Evolutionary conservation across 2,329 filamentous ascomycete species (phyloP).

Genomic region (Pestalotiopsis fici): DNA sequence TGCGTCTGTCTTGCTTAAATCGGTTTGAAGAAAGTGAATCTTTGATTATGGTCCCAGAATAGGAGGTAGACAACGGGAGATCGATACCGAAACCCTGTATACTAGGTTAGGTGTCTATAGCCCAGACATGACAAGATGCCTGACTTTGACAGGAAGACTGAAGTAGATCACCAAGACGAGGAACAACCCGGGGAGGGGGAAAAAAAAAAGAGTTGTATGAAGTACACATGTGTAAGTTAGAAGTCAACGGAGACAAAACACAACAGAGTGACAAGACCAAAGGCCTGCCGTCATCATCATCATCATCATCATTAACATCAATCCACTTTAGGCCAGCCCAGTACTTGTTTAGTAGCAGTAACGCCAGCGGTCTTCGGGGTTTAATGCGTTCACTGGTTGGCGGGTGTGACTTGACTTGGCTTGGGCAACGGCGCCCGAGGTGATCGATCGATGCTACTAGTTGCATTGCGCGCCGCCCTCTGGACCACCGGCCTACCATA

Average conservation of each 20-base stretch:
- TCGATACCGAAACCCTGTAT: background rate
- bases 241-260: no score
- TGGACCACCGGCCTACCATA: background rate
- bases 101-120: background rate
- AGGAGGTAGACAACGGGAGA: background rate
- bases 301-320: background rate
- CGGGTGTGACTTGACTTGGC: background rate
- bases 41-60: background rate
- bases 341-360: background rate
- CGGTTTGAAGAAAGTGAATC: background rate
- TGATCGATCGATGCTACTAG: background rate
- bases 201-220: background rate
- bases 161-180: background rate
- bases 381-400: background rate
- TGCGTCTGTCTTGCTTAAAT: background rate
- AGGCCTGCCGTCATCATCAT: background rate
- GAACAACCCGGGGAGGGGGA: background rate
- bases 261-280: no score
- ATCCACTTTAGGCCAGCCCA: background rate
- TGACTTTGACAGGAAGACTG: background rate
- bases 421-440: background rate
- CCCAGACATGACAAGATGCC: background rate
- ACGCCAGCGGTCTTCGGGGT: background rate
- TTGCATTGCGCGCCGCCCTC: background rate
- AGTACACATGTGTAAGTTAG: background rate